A percentile compares a stretch with the other conserved stretches of the same genome.
Evolutionary conservation across 495 filamentous ascomycete genomes (phyloP).

Genomic region (Hyphodiscus hymeniophilus): DNA sequence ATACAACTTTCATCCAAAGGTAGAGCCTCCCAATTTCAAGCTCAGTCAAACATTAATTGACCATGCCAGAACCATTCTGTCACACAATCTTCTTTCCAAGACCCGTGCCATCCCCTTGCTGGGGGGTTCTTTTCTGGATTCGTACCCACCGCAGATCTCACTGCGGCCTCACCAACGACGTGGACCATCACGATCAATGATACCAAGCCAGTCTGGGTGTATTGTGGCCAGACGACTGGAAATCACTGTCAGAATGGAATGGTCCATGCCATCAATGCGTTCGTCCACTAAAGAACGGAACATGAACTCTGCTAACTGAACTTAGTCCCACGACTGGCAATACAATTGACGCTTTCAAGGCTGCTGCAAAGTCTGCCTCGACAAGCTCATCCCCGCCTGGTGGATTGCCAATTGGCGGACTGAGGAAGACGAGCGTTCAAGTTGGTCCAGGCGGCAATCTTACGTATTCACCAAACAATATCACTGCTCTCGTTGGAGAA

Average conservation of each 20-base stretch:
- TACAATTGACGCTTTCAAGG: conserved; percentile 30
- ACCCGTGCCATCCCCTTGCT: conserved; percentile 44
- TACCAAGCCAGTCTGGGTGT: conserved; percentile 58
- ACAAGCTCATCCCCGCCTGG: conserved; percentile 27
- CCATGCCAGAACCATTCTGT: conserved; percentile 52
- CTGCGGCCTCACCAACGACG: conserved; percentile 39
- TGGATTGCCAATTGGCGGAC: conserved; percentile 28
- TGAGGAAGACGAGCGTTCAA: conserved; percentile 12
- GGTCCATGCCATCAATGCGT: conserved; percentile 29
- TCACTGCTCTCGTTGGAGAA: conserved; percentile 27
- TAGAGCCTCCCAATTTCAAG: neutral
- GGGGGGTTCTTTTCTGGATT: conserved; percentile 34
- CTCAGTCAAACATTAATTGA: neutral
- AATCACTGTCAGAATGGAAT: conserved; percentile 62
- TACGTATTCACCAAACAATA: conserved; percentile 27
- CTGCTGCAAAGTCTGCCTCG: conserved; percentile 26
- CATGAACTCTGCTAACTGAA: neutral
- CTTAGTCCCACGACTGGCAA: conserved; percentile 18
- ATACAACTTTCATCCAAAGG: neutral
- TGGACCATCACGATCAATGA: conserved; percentile 55
- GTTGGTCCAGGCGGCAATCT: conserved; percentile 26
- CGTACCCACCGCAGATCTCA: conserved; percentile 23
- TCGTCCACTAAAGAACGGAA: neutral
- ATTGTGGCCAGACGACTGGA: conserved; percentile 44
- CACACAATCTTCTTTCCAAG: conserved; percentile 56